These are phyloP conservation scores for Cladosporium sp. DNA, from an alignment of 2,329 filamentous ascomycete species.

Conservation along the genomic window DNA sequence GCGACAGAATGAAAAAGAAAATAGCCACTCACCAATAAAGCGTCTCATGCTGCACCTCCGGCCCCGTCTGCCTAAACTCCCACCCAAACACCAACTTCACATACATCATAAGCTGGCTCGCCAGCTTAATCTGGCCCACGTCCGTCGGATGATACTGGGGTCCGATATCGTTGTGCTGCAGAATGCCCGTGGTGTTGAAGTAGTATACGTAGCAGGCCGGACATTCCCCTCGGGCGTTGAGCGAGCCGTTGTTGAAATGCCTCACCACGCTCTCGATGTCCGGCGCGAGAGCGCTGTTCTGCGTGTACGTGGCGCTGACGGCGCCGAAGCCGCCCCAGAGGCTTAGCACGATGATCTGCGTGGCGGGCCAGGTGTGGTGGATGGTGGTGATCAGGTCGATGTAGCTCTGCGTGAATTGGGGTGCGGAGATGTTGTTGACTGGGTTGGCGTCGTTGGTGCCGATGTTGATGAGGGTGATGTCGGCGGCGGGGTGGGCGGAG, in stretches of 20 bases:
- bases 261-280: not conserved
- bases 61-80: constrained; percentile 56
- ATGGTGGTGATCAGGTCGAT: constrained; percentile 44
- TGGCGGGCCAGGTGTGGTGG: constrained; percentile 43
- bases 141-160: constrained; percentile 62
- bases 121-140: constrained; percentile 61
- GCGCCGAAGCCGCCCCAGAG: constrained; percentile 60
- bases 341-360: constrained; percentile 47
- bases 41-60: constrained; percentile 49
- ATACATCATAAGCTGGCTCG: constrained; percentile 59
- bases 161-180: constrained; percentile 63
- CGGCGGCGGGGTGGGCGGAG: constrained; percentile 36
- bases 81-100: constrained; percentile 58
- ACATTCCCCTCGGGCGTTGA: constrained; percentile 28
- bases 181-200: constrained; percentile 61
- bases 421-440: constrained; percentile 41
- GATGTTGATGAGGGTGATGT: constrained; percentile 49
- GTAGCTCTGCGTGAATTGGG: constrained; percentile 43
- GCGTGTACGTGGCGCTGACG: constrained; percentile 49
- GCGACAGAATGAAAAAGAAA: not conserved
- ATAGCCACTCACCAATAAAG: constrained; percentile 19
- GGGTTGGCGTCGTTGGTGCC: constrained; percentile 49
- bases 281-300: constrained; percentile 41
- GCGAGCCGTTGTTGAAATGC: not conserved
- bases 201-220: constrained; percentile 56